A percentile compares a stretch with the other conserved stretches of the same genome.
Evolutionary conservation across 2,329 filamentous ascomycete species (phyloP).

Genomic region (Pseudogymnoascus sp.): DNA sequence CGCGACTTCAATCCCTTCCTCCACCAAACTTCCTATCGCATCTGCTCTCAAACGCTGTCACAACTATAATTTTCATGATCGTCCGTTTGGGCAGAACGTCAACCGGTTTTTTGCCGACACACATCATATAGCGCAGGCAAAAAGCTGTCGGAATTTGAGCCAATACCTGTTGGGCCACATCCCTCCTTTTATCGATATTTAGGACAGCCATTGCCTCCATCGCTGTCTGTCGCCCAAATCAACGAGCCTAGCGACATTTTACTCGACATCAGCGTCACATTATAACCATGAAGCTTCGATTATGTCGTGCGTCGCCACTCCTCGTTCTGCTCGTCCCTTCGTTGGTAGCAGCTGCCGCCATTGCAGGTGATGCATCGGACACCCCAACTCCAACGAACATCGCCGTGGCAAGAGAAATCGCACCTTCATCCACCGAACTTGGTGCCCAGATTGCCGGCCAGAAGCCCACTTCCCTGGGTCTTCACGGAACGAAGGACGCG

Average conservation of each 20-base stretch:
- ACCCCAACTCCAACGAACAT: conserved; percentile 14
- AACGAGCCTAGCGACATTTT: not conserved
- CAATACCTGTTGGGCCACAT: not conserved
- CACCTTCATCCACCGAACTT: conserved; percentile 14
- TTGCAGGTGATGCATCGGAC: conserved; percentile 16
- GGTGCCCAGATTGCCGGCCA: conserved; percentile 19
- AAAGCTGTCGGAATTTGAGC: not conserved
- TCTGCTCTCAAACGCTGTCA: not conserved
- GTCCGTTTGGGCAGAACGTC: conserved; percentile 3
- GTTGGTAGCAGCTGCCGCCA: conserved; percentile 37
- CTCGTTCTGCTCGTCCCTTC: conserved; percentile 53
- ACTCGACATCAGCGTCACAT: conserved; percentile 13
- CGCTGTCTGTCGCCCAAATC: not conserved
- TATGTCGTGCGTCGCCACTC: conserved; percentile 40
- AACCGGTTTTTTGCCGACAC: conserved; percentile 1
- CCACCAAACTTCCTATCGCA: not conserved
- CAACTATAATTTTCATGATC: not conserved
- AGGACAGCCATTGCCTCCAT: not conserved
- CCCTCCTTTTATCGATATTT: conserved; percentile 1
- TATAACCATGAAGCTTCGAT: conserved; percentile 50
- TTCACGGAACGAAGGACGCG: conserved; percentile 61
- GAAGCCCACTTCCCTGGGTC: conserved; percentile 26
- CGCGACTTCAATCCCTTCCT: conserved; percentile 4
- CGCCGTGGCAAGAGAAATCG: conserved; percentile 18
- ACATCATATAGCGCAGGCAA: not conserved